phyloP scores from a whole-genome alignment of 2,329 filamentous ascomycete genomes.

The Exserohilum rostratum region DNA sequence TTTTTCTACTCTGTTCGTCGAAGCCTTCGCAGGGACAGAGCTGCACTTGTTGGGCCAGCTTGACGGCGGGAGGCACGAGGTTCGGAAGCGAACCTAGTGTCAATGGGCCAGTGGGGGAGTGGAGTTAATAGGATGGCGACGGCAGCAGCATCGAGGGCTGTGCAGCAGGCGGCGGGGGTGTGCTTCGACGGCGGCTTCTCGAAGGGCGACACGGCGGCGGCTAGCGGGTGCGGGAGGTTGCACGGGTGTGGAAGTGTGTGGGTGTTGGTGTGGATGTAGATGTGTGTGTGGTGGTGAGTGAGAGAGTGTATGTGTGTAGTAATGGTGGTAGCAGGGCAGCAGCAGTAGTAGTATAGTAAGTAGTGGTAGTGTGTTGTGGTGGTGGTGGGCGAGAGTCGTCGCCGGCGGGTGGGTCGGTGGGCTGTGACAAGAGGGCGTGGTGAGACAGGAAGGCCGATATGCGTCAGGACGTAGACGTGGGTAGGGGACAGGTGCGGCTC shows the following conservation, averaged over 20 bases:
- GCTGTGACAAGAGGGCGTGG: slow-evolving; percentile 19
- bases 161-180: background rate
- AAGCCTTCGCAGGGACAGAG: slow-evolving; percentile 44
- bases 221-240: background rate
- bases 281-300: background rate
- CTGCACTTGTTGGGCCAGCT: slow-evolving; percentile 47
- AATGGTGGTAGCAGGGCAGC: too few relatives aligned
- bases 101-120: slow-evolving; percentile 27
- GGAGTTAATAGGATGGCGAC: slow-evolving; percentile 24
- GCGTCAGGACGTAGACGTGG: slow-evolving; percentile 24
- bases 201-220: slow-evolving; percentile 37
- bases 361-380: background rate
- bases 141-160: slow-evolving; percentile 39
- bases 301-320: background rate
- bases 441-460: slow-evolving; percentile 29
- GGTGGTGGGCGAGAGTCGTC: background rate
- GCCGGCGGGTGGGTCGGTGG: slow-evolving; percentile 13
- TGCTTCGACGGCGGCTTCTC: slow-evolving; percentile 34
- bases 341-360: background rate
- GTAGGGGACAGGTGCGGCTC: slow-evolving; percentile 37
- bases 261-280: background rate
- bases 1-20: slow-evolving; percentile 42
- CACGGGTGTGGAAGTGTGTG: background rate
- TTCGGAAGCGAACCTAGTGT: slow-evolving; percentile 42
- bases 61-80: slow-evolving; percentile 43